Base-by-base conservation (phyloP, 192 early-diverging fungal genomes). In the Funneliformis mosseae region DNA sequence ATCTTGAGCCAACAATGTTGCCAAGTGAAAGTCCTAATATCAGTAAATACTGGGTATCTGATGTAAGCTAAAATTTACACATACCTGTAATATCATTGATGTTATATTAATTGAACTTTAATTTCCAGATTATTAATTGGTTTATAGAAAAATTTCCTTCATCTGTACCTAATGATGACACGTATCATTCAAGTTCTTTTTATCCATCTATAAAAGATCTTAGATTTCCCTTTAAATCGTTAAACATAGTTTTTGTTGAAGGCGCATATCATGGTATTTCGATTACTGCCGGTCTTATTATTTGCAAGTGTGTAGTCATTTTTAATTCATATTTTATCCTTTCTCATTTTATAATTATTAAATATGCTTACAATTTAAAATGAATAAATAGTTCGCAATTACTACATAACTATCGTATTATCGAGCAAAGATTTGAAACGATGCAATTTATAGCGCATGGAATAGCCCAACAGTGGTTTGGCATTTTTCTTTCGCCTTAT, bases 391-490 rank as follows among this genome's bases (percentile, higher is more conserved):
- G 94, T 64, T 85, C 84, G 0, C 81, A 86, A 0, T 81, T 98
- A 23, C 84, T 99, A 41, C 88, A 97, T 67, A 83, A 89, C 11
- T 85, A 89, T 27, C 85, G 89, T 59, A 87, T 95, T 14, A 95
- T 98, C 82, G 98, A 99, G 80, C 95, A 96, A 81, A 91, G 90
- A 7, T 98, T 95, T 78, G 93, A 94, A 69, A 94, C 95, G 4
- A 89, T 96, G 63, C 90, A 89, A 8, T 70, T 84, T 28, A 80
- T 99, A 60, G 91, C 90, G 23, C 83, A 91, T 59, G 92, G 91
- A 0, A 81, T 98, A 7, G 94, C 94, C 23, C 84, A 90, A 61
- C 98, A 99, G 89, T 99, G 97, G 97, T 97, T 99, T 84, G 97
- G 97, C 12, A 90, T 94, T 23, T 96, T 93, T 80, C 91, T 99